Conservation (phyloP, 805 yeast genomes). For the Yamadazyma philogaea region DNA sequence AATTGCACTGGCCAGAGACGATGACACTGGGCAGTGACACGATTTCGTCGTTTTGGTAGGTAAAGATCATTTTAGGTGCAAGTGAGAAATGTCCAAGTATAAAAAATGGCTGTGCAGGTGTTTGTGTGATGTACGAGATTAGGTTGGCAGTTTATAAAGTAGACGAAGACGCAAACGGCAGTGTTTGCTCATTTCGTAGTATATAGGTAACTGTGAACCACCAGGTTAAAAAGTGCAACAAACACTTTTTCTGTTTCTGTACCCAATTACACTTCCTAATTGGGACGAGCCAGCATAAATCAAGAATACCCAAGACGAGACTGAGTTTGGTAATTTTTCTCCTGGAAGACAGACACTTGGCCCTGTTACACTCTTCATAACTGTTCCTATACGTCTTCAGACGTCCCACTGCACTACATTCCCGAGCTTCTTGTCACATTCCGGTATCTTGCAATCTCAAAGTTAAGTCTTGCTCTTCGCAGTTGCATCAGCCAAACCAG, state of each 20-base stretch:
- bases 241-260: no score
- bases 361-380: background rate
- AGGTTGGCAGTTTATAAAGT: no score
- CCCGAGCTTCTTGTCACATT: background rate
- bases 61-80: constrained; percentile 23
- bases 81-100: constrained; percentile 15
- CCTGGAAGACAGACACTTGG: no score
- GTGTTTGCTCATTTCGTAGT: no score
- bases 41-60: constrained; percentile 33
- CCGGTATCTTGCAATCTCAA: background rate
- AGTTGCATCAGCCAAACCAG: background rate
- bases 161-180: no score
- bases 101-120: background rate
- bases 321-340: no score
- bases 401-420: background rate
- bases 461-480: background rate
- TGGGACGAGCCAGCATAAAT: no score
- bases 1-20: constrained; percentile 26
- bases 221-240: no score
- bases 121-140: no score
- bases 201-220: no score
- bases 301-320: no score
- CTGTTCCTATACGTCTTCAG: background rate
- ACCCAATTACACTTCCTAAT: no score
- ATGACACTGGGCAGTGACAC: constrained; percentile 40